These are phyloP conservation scores for Cladobotryum protrusum DNA, from an alignment of 2,329 filamentous ascomycete species.

Conservation along the genomic window DNA sequence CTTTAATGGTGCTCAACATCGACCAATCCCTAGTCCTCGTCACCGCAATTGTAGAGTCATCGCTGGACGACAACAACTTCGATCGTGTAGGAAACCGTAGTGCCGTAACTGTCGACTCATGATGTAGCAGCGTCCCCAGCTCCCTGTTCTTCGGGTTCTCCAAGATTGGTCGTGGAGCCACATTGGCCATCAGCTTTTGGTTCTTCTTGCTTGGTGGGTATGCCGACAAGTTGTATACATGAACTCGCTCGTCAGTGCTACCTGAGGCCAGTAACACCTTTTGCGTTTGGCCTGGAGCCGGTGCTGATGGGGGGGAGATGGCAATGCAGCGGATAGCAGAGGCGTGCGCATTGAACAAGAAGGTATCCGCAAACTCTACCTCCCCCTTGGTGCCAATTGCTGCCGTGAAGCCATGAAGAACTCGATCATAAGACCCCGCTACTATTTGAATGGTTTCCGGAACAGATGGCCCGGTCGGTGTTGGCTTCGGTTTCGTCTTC, in stretches of 20 bases:
- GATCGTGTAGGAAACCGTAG: conserved; percentile 77
- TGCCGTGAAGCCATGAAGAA: conserved; percentile 86
- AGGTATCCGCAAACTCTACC: conserved; percentile 78
- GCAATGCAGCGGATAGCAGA: conserved; percentile 87
- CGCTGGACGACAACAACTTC: conserved; percentile 81
- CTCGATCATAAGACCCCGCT: conserved; percentile 87
- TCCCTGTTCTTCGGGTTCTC: conserved; percentile 86
- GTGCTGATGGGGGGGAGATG: conserved; percentile 67
- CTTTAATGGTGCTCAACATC: conserved; percentile 80
- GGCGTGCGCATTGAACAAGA: conserved; percentile 89
- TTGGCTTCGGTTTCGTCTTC: conserved; percentile 6
- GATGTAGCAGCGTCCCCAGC: conserved; percentile 79
- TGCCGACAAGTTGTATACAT: conserved; percentile 82
- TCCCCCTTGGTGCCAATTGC: conserved; percentile 43
- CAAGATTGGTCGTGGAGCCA: conserved; percentile 66
- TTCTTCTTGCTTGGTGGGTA: conserved; percentile 53
- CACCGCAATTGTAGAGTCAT: conserved; percentile 88
- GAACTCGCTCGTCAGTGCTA: conserved; percentile 88
- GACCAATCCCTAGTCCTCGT: conserved; percentile 86
- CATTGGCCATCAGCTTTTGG: conserved; percentile 55
- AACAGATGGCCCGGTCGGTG: conserved; percentile 11
- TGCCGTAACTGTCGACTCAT: conserved; percentile 72
- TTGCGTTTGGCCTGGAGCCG: conserved; percentile 56
- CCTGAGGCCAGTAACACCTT: conserved; percentile 88
- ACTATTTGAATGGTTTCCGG: conserved; percentile 74